Base-by-base conservation (phyloP, 192 early-diverging fungal genomes). In the Coemansia sp. region DNA sequence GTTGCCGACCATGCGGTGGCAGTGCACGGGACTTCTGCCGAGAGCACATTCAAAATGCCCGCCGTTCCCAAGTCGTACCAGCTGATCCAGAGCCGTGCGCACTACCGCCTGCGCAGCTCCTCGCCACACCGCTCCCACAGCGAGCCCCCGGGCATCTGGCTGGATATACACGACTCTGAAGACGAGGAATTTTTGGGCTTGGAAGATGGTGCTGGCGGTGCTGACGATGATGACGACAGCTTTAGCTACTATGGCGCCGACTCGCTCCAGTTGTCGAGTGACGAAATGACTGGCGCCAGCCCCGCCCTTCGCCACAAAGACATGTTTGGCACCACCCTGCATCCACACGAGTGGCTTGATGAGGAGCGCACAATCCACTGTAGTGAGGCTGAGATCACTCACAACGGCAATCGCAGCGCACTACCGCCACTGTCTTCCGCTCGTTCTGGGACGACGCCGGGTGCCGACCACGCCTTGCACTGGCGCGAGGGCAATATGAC, bases 131-230 rank as follows among this genome's bases (percentile, higher is more conserved):
- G 76, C 33, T 49, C 73, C 44, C 59, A 52, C 60, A 70, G 64
- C 58, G 80, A 83, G 70, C 80, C 80, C 1, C 80, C 80, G 2
- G 80, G 80, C 21, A 66, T 83, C 40, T 83, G 80, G 80, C 80
- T 83, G 13, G 80, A 83, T 1, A 66, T 83, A 21, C 49, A 78
- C 57, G 76, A 83, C 33, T 61, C 49, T 1, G 68, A 75, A 23
- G 66, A 67, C 37, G 62, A 59, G 0, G 66, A 61, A 3, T 38
- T 17, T 43, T 39, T 52, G 28, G 58, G 66, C 72, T 16, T 40
- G 4, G 69, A 71, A 46, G 63, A 55, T 6, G 64, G 62, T 44
- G 61, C 19, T 10, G 52, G 49, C 23, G 47, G 40, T 44, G 39
- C 44, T 11, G 68, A 67, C 38, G 62, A 55, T 16, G 44, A 66